A percentile compares a stretch with the other conserved stretches of the same genome.
Evolutionary conservation across 2,329 filamentous ascomycete species (phyloP).

Genomic region (Epichloe brachyelytri): DNA sequence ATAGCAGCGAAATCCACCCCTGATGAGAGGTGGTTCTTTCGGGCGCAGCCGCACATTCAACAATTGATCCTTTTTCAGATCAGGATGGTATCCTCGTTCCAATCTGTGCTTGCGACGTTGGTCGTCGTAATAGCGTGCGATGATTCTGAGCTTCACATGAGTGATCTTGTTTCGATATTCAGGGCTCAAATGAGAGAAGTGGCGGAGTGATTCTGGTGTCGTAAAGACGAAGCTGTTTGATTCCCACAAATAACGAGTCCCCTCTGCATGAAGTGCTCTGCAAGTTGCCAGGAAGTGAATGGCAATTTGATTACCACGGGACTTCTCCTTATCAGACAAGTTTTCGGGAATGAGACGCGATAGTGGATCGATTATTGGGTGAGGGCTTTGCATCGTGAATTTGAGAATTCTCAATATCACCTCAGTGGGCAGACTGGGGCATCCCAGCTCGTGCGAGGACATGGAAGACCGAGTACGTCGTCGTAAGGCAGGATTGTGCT

Average conservation of each 20-base stretch:
- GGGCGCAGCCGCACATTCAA: constrained; percentile 30
- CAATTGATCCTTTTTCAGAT: constrained; percentile 27
- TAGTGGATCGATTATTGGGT: constrained; percentile 42
- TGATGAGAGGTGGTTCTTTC: constrained; percentile 31
- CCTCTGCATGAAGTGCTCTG: constrained; percentile 35
- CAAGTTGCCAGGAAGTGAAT: constrained; percentile 41
- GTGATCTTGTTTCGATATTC: constrained; percentile 30
- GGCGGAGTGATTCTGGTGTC: constrained; percentile 32
- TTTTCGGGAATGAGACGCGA: constrained; percentile 29
- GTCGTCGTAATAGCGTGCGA: constrained; percentile 44
- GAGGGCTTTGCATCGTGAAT: constrained; percentile 34
- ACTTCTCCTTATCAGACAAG: constrained; percentile 30
- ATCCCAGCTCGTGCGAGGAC: constrained; percentile 15
- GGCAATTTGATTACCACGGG: constrained; percentile 34
- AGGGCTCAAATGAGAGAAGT: constrained; percentile 33
- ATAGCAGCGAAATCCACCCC: constrained; percentile 41
- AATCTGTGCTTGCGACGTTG: constrained; percentile 29
- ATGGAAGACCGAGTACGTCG: constrained; percentile 20
- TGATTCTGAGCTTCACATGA: constrained; percentile 36
- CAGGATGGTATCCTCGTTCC: constrained; percentile 28
- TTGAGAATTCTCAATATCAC: constrained; percentile 38
- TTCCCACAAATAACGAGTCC: constrained; percentile 35
- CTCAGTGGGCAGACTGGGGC: constrained; percentile 38
- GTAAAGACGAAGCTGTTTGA: constrained; percentile 44
- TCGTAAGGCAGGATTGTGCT: constrained; percentile 18